Evolutionary conservation across 495 filamentous ascomycete species (phyloP).

Genomic region (Tuber magnatum): DNA sequence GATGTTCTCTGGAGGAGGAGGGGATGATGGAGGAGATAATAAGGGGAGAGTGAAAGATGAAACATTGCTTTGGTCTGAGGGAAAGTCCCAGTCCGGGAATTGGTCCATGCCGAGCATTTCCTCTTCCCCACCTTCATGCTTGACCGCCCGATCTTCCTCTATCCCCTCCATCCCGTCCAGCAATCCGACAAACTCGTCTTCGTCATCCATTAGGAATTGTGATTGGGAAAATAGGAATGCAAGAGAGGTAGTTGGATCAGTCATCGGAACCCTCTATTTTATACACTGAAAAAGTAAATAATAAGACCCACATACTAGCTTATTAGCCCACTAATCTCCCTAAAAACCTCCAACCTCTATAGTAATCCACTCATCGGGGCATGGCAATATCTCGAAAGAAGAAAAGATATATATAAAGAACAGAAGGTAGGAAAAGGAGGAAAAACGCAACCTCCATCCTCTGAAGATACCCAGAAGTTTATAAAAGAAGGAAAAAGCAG

Average conservation of each 20-base stretch:
- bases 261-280: background rate
- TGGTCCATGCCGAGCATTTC: background rate
- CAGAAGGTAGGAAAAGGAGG: slow-evolving; percentile 1
- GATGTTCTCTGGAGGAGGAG: background rate
- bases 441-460: background rate
- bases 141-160: background rate
- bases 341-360: background rate
- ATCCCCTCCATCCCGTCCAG: background rate
- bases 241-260: background rate
- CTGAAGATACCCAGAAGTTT: background rate
- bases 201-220: background rate
- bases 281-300: background rate
- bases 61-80: background rate
- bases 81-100: slow-evolving; percentile 2
- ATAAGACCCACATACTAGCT: background rate
- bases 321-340: background rate
- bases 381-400: background rate
- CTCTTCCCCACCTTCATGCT: background rate
- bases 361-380: background rate
- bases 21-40: background rate
- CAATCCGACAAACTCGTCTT: background rate
- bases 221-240: background rate
- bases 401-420: slow-evolving; percentile 6
- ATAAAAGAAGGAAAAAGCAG: background rate
- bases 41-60: background rate